Percentiles rank a stretch among this genome's conserved stretches.
Evolutionary conservation across 129 eudicot species (phyloP).

Genomic region (Chrysanthemum makinoi): DNA sequence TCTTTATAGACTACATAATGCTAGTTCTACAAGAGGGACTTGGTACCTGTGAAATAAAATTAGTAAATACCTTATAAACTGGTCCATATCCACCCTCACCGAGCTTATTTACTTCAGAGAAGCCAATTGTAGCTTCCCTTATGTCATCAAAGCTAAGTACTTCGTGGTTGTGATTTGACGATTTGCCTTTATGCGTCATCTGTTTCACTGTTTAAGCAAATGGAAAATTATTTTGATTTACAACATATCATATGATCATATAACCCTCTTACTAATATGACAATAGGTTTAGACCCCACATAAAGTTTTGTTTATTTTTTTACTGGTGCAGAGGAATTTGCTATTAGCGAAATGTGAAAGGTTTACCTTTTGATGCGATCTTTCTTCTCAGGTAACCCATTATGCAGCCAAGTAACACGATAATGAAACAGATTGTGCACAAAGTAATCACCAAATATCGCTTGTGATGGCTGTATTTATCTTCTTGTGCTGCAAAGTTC

Average conservation of each 20-base stretch:
- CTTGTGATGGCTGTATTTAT: slow-evolving; percentile 1
- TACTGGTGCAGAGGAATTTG: too few species aligned
- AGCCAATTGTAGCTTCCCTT: slow-evolving; percentile 36
- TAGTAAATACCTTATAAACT: slow-evolving; percentile 39
- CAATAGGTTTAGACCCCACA: too few species aligned
- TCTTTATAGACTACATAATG: too few species aligned
- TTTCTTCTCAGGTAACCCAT: neutral
- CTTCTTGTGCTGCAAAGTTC: slow-evolving; percentile 12
- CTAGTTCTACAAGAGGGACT: too few species aligned
- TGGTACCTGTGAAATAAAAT: too few species aligned
- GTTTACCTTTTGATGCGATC: neutral
- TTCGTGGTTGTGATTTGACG: slow-evolving; percentile 17
- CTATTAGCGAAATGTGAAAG: neutral
- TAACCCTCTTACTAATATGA: too few species aligned
- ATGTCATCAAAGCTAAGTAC: slow-evolving; percentile 37
- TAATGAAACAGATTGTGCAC: neutral
- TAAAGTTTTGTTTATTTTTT: too few species aligned
- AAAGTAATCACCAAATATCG: neutral
- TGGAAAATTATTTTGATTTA: neutral
- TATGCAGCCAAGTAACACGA: neutral
- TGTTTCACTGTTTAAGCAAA: neutral
- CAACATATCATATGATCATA: neutral
- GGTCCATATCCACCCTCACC: slow-evolving; percentile 59
- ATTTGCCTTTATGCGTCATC: slow-evolving; percentile 18
- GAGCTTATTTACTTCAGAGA: slow-evolving; percentile 31